These are phyloP conservation scores for Magnaporthales sp. DNA, from an alignment of 2,329 filamentous ascomycete genomes.

Conservation along the genomic window DNA sequence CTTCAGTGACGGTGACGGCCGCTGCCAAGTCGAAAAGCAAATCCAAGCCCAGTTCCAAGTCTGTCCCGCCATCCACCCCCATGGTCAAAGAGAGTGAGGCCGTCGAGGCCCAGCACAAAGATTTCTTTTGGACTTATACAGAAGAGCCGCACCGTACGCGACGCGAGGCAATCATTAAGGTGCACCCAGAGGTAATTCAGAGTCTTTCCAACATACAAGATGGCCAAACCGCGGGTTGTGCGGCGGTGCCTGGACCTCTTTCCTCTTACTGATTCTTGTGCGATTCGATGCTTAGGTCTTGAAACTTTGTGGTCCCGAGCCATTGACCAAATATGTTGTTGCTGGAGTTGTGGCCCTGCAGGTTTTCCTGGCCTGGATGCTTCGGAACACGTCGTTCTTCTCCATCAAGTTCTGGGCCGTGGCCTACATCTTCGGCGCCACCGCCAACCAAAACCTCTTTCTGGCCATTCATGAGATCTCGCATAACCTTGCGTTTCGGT, in stretches of 20 bases:
- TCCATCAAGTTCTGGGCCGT: constrained; percentile 79
- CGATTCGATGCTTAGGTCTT: constrained; percentile 54
- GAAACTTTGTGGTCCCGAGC: constrained; percentile 93
- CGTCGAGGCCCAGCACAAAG: constrained; percentile 35
- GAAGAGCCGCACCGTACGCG: constrained; percentile 93
- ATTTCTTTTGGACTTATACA: constrained; percentile 98
- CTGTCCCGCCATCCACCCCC: neutral
- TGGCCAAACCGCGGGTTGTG: neutral
- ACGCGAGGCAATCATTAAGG: constrained; percentile 91
- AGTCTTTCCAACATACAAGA: neutral
- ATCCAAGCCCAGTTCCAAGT: constrained; percentile 8
- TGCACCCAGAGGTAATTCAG: constrained; percentile 74
- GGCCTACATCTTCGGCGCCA: constrained; percentile 87
- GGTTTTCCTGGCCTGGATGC: constrained; percentile 64
- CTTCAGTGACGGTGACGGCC: constrained; percentile 16
- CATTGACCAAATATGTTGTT: constrained; percentile 91
- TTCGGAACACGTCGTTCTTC: constrained; percentile 69
- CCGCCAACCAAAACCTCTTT: constrained; percentile 97
- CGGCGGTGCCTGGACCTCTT: neutral
- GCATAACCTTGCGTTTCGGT: constrained; percentile 91
- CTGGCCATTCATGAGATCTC: constrained; percentile 98
- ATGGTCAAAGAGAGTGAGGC: constrained; percentile 10
- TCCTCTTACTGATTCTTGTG: neutral
- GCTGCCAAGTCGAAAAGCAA: constrained; percentile 15
- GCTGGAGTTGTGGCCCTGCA: constrained; percentile 76